Conservation (phyloP, 148 eudicot species). For the Nyssa sinensis region DNA sequence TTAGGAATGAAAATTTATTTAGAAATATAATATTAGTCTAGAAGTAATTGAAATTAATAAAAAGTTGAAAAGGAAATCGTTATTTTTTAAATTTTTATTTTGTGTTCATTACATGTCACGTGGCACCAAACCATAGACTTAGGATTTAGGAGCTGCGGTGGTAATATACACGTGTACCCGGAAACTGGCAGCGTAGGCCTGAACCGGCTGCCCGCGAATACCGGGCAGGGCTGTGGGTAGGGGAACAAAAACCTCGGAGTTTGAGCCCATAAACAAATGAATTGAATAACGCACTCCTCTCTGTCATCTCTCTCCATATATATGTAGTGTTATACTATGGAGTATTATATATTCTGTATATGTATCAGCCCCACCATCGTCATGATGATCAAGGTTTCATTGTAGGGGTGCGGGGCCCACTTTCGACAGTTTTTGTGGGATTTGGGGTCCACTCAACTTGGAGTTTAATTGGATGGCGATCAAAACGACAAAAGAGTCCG, state of each 20-base stretch:
- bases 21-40: too few species aligned
- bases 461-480: not conserved
- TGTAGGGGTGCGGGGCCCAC: not conserved
- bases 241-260: constrained; percentile 10
- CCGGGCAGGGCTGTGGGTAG: constrained; percentile 5
- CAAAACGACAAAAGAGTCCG: constrained; percentile 2
- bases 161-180: not conserved
- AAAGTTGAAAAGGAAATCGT: too few species aligned
- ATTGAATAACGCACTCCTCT: too few species aligned
- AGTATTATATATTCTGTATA: too few species aligned
- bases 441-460: not conserved
- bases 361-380: too few species aligned
- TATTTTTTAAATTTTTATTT: too few species aligned
- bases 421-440: not conserved
- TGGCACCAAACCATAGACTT: not conserved
- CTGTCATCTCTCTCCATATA: not conserved
- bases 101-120: not conserved
- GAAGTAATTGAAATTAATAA: too few species aligned
- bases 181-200: not conserved
- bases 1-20: too few species aligned
- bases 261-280: not conserved
- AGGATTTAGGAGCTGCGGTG: not conserved
- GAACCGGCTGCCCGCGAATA: not conserved
- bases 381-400: not conserved
- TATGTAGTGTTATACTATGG: too few species aligned